phyloP scores from a whole-genome alignment of 2,329 filamentous ascomycete species.

The Myrmaecium sp. region DNA sequence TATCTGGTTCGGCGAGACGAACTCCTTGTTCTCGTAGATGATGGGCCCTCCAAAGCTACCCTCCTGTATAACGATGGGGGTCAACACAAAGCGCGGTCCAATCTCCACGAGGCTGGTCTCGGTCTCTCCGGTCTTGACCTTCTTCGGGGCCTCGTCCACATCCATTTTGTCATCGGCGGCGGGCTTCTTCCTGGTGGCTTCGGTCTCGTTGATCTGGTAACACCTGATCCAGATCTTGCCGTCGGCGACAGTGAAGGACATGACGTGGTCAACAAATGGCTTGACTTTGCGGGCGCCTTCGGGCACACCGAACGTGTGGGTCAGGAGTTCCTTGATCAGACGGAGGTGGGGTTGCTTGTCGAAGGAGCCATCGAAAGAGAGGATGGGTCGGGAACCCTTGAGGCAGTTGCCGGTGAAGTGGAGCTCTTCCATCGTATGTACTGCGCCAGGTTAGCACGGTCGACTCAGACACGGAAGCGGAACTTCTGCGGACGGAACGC shows the following conservation, averaged over 20 bases:
- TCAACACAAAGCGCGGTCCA: slow-evolving; percentile 80
- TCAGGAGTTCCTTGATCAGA: slow-evolving; percentile 77
- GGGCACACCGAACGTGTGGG: slow-evolving; percentile 83
- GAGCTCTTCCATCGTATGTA: slow-evolving; percentile 93
- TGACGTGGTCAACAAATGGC: slow-evolving; percentile 90
- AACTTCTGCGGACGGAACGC: slow-evolving; percentile 11
- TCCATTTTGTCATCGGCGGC: slow-evolving; percentile 23
- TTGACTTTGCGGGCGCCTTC: slow-evolving; percentile 78
- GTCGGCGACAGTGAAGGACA: slow-evolving; percentile 79
- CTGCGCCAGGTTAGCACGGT: slow-evolving; percentile 13
- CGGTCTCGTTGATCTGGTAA: slow-evolving; percentile 81
- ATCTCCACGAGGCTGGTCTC: slow-evolving; percentile 82
- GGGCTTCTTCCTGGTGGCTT: slow-evolving; percentile 28
- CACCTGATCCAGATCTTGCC: slow-evolving; percentile 93
- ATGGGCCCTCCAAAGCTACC: slow-evolving; percentile 90
- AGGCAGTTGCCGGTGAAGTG: slow-evolving; percentile 95
- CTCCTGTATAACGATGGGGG: slow-evolving; percentile 88
- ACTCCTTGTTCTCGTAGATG: slow-evolving; percentile 96
- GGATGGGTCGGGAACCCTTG: slow-evolving; percentile 77
- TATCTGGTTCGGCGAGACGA: slow-evolving; percentile 90
- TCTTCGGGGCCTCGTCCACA: slow-evolving; percentile 15
- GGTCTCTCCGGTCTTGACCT: slow-evolving; percentile 38
- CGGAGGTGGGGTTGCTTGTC: slow-evolving; percentile 63
- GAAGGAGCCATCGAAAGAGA: slow-evolving; percentile 83
- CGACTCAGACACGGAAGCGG: not conserved